phyloP scores from a whole-genome alignment of 331 rosid species.

The Acacia concinna region DNA sequence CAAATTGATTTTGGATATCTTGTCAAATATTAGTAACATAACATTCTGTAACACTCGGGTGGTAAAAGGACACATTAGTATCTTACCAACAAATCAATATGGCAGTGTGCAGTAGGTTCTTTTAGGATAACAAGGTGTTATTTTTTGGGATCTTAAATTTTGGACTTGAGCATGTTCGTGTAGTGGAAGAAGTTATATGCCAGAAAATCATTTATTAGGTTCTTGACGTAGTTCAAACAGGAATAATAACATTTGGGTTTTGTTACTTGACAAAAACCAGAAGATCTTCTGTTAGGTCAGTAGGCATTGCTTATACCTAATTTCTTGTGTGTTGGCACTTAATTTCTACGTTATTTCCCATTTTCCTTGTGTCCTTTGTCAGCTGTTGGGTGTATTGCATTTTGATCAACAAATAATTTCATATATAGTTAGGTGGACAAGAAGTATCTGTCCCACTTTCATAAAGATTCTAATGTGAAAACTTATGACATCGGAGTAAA shows the following conservation, averaged over 20 bases:
- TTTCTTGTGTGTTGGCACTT: neutral
- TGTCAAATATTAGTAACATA: neutral
- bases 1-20: neutral
- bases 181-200: neutral
- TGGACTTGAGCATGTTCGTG: neutral
- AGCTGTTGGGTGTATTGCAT: neutral
- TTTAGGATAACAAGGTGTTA: neutral
- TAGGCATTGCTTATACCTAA: neutral
- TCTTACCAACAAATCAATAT: neutral
- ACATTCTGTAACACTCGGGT: neutral
- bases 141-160: neutral
- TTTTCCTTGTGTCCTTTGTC: neutral
- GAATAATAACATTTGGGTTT: neutral
- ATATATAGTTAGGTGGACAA: neutral
- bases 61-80: neutral
- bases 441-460: neutral
- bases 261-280: neutral
- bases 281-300: neutral
- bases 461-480: neutral
- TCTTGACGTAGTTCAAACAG: neutral
- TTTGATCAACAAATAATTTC: neutral
- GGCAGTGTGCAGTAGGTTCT: neutral
- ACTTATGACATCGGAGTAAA: neutral
- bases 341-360: neutral
- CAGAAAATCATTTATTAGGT: neutral